phyloP scores from a whole-genome alignment of 768 basidiomycete species.

The Tricholoma furcatifolium region DNA sequence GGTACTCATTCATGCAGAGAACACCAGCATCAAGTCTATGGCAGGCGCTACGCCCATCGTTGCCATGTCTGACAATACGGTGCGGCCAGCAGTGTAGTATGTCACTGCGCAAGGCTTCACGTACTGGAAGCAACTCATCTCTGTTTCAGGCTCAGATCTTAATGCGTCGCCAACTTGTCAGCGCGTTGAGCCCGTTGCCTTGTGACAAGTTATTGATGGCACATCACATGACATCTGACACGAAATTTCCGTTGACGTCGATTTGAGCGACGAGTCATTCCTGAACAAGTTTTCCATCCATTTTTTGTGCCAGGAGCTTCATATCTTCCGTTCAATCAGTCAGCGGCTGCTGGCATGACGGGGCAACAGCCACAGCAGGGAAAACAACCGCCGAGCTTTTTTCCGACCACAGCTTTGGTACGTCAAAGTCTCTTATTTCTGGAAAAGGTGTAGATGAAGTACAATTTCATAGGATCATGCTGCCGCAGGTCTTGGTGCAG shows the following conservation, averaged over 20 bases:
- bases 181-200: too few relatives aligned
- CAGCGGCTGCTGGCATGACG: constrained; percentile 32
- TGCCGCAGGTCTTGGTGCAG: constrained; percentile 88
- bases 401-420: constrained; percentile 49
- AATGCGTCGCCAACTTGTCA: too few relatives aligned
- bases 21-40: too few relatives aligned
- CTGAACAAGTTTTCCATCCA: background rate
- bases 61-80: too few relatives aligned
- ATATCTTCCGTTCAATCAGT: constrained; percentile 5
- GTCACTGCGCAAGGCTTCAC: too few relatives aligned
- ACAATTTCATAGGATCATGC: constrained; percentile 78
- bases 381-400: constrained; percentile 47
- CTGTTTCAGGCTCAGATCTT: too few relatives aligned
- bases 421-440: constrained; percentile 9
- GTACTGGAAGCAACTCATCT: too few relatives aligned
- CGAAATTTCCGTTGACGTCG: constrained; percentile 4
- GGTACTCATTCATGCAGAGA: too few relatives aligned
- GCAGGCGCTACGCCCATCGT: too few relatives aligned
- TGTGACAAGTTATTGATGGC: too few relatives aligned
- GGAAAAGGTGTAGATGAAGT: background rate
- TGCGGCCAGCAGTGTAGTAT: too few relatives aligned
- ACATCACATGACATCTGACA: constrained; percentile 4
- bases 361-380: constrained; percentile 9
- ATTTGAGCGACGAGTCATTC: background rate
- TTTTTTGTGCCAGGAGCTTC: background rate